Evolutionary conservation across 495 filamentous ascomycete species (phyloP).

Genomic region (Talaromyces ruber): DNA sequence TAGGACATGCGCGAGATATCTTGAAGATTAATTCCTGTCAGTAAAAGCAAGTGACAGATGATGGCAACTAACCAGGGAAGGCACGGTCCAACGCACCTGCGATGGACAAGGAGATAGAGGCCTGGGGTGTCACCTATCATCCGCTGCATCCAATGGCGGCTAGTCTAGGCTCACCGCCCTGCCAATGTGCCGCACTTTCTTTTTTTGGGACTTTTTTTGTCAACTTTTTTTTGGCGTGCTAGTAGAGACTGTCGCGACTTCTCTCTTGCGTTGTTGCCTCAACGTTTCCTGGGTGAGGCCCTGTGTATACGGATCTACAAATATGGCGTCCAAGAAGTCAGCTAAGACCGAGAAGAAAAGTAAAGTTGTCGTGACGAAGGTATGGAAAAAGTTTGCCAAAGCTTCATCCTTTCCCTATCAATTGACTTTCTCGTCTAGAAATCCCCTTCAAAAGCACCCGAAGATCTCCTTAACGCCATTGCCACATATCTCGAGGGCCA

Average conservation of each 20-base stretch:
- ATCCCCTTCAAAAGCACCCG: slow-evolving; percentile 27
- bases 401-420: not conserved
- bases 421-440: not conserved
- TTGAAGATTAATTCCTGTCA: not conserved
- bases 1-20: not conserved
- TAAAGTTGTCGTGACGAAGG: not conserved
- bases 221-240: not conserved
- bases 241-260: not conserved
- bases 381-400: not conserved
- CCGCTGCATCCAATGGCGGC: not conserved
- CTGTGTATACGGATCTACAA: not conserved
- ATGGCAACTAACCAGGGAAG: not conserved
- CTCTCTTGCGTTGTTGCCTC: not conserved
- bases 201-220: not conserved
- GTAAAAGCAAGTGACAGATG: not conserved
- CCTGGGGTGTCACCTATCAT: not conserved
- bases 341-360: not conserved
- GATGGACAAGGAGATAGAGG: not conserved
- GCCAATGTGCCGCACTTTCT: not conserved
- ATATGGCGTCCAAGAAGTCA: not conserved
- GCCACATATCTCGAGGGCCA: slow-evolving; percentile 57
- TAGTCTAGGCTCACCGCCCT: not conserved
- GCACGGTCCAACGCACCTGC: not conserved
- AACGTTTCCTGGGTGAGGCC: not conserved
- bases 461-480: slow-evolving; percentile 57